Base-by-base conservation (phyloP, 1,284 basidiomycete genomes). In the Sporisorium iseilematis-ciliati region DNA sequence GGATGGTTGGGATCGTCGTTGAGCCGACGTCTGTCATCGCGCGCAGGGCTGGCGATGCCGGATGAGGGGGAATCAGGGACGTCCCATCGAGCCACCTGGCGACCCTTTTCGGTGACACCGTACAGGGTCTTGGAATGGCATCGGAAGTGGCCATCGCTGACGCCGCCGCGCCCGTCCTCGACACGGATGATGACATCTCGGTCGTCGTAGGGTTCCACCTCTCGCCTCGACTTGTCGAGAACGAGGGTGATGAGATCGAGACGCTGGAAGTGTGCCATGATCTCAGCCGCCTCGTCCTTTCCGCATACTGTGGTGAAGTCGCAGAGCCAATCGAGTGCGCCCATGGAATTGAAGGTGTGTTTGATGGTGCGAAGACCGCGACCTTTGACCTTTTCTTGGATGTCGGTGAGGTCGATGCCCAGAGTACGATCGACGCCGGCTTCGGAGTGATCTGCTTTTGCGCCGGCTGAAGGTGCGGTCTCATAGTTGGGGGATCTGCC, bases 261-360 rank as follows among this genome's bases (percentile, higher is more conserved):
- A 45, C 97, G 91, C 50, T 98, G 95, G 82, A 99, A 98, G 83
- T 99, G 97, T 1, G 95, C 97, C 4, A 93, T 91, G 88, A 98
- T 92, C 88, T 99, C 97, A 23, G 94, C 94, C 0, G 95, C 96
- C 86, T 99, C 97, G 84, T 99, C 97, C 57, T 93, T 88, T 23
- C 95, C 95, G 53, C 95, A 94, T 48, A 96, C 93, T 0, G 96
- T 97, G 0, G 96, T 95, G 79, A 95, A 98, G 86, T 99, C 95
- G 84, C 94, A 93, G 57, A 99, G 90, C 97, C 97, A 99, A 86
- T 97, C 94, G 63, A 98, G 88, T 0, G 93, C 95, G 41, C 90
- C 90, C 57, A 93, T 90, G 26, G 96, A 94, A 29, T 91, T 88
- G 85, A 99, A 98, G 81, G 93, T 93, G 85, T 91, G 89, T 84